phyloP scores from a whole-genome alignment of 2,329 filamentous ascomycete species.

The Nemania sp. region DNA sequence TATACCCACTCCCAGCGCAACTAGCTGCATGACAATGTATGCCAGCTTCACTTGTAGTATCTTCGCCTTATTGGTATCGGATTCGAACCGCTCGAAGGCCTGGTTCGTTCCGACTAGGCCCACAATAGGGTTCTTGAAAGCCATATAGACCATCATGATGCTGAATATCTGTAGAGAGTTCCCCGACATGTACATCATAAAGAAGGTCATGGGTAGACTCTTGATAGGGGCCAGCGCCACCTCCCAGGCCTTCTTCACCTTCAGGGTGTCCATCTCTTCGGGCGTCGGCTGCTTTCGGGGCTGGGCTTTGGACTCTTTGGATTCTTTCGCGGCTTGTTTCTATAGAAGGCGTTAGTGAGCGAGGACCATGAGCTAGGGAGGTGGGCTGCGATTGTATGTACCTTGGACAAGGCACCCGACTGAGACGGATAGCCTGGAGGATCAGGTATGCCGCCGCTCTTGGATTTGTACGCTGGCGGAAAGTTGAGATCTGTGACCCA shows the following conservation, averaged over 20 bases:
- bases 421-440: constrained; percentile 78
- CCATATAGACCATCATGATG: constrained; percentile 99
- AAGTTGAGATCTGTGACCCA: constrained; percentile 84
- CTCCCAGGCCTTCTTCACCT: constrained; percentile 99
- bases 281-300: constrained; percentile 69
- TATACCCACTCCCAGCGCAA: constrained; percentile 81
- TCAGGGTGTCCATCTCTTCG: constrained; percentile 91
- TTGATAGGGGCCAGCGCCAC: constrained; percentile 92
- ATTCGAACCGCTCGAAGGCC: constrained; percentile 91
- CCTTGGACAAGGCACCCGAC: constrained; percentile 58
- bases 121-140: constrained; percentile 93
- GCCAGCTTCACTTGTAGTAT: constrained; percentile 83
- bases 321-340: constrained; percentile 56
- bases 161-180: constrained; percentile 98
- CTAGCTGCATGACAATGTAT: constrained; percentile 83
- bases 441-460: constrained; percentile 72
- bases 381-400: constrained; percentile 37
- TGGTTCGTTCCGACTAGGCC: constrained; percentile 81
- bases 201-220: constrained; percentile 93
- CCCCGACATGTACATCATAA: constrained; percentile 99
- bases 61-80: constrained; percentile 71
- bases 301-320: constrained; percentile 52
- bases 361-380: not conserved
- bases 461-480: constrained; percentile 67
- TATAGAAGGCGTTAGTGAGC: constrained; percentile 29